Percentiles rank a stretch among this genome's conserved stretches.
phyloP scores from a whole-genome alignment of 179 eudicot species.

The Patellifolia procumbens region DNA sequence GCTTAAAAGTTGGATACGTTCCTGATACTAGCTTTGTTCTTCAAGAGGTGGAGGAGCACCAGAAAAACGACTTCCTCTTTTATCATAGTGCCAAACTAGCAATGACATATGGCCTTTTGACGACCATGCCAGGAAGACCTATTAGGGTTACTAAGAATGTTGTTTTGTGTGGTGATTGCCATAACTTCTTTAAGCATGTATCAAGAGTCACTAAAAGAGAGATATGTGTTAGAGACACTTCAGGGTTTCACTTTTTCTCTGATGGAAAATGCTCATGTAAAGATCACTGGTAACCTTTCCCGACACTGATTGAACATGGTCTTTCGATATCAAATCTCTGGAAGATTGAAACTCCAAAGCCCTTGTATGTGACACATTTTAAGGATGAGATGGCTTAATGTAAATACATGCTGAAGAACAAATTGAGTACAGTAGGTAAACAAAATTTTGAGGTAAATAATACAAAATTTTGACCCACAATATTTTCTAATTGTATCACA shows the following conservation, averaged over 20 bases:
- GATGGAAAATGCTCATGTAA: conserved; percentile 73
- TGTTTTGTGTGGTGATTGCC: conserved; percentile 86
- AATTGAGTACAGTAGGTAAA: conserved; percentile 10
- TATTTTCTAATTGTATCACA: neutral
- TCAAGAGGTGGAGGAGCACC: conserved; percentile 91
- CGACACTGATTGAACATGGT: neutral
- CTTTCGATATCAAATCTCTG: neutral
- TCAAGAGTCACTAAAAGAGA: conserved; percentile 69
- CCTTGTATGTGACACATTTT: conserved; percentile 16
- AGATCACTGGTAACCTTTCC: conserved; percentile 41
- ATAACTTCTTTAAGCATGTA: conserved; percentile 71
- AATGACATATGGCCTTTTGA: conserved; percentile 62
- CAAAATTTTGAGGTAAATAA: conserved; percentile 28
- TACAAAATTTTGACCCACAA: neutral
- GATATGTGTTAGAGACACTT: conserved; percentile 66
- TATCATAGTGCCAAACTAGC: conserved; percentile 92
- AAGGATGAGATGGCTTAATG: conserved; percentile 14
- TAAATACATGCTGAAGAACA: conserved; percentile 16
- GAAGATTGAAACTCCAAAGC: neutral
- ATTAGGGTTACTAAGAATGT: conserved; percentile 71
- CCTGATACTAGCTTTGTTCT: conserved; percentile 97
- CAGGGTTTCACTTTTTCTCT: conserved; percentile 77
- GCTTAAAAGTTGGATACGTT: conserved; percentile 74
- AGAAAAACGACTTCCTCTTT: conserved; percentile 74
- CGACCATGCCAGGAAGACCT: conserved; percentile 48